Base-by-base conservation (phyloP, 208 protist genomes). In the Ichthyophonus hoferi region DNA sequence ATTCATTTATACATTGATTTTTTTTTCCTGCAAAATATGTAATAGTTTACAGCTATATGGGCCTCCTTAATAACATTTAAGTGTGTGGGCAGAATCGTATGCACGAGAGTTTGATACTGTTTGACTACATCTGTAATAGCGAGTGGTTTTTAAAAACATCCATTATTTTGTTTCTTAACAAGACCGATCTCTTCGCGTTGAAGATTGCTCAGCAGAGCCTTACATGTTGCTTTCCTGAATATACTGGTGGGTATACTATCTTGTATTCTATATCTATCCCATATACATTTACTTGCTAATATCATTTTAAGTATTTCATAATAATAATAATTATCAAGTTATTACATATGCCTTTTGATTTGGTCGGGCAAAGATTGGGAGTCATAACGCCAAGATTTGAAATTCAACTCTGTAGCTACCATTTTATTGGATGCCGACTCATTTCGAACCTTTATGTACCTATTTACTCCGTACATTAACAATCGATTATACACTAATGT, bases 81-180 rank as follows among this genome's bases (percentile, higher is more conserved):
- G 12, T 37, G 24, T 39, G 35, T 34, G 33, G 7, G 42, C 58
- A 90, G 39, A 96, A 96, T 88, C 91, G 96, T 79, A 97, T 97
- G 94, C 37, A 87, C 0, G 96, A 97, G 86, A 92, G 92, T 33
- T 79, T 97, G 12, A 76, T 89, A 12, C 91, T 97, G 3, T 97
- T 97, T 91, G 91, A 94, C n/a, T 95, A 96, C 42, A 95, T 97
- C 87, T 93, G 91, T 87, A 97, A 96, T 77, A 92, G 58, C 35
- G 76, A 90, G 38, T 97, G 93, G 89, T 97, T 97, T 79, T n/a
- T 81, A n/a, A 67, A 92, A 14, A 94, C 92, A 0, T 88, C 93
- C 33, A 92, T 96, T 87, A 94, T 96, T 50, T 86, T 97, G n/a
- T 96, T 97, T 83, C 86, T 97, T 37, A 97, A 97, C 91, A 97